Evolutionary conservation across 176 grass and related monocot species (phyloP), one percentile per base, ranked within the genome.

Genomic region (Echinochloa phyllopogon): DNA sequence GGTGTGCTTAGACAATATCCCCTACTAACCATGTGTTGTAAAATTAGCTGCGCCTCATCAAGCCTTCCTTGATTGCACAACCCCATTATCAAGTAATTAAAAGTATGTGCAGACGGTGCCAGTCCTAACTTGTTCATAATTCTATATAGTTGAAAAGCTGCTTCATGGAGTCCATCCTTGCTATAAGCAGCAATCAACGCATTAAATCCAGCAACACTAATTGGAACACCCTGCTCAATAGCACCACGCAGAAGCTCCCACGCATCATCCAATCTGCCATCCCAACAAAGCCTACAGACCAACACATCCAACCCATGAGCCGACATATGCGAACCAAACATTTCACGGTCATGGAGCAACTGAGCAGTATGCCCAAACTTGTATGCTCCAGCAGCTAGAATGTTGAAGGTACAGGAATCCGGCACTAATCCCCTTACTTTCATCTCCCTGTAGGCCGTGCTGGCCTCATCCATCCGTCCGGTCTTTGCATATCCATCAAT

Each of bases 331-430:
- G 78, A 85, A 84, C 21, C 82, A 75, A 86, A 81, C 36, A 90
- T 72, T 64, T 89, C 83, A 70, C 91, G 36, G 29, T 72, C 69
- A 62, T 80, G 48, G 11, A n/a, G 41, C 66, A 68, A 33, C 43
- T 58, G 42, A 63, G 60, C 64, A 89, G 83, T 17, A 48, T 81
- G 88, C 15, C 75, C 42, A 49, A 98, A 91, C 89, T 98, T 98
- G 74, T 76, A 66, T 53, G 84, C 69, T 60, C 88, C 90, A 13
- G 87, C 75, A 69, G 85, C 77, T 83, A 97, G 86, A 89, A 94
- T 97, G 86, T 97, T 94, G 64, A 94, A 93, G 17, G 95, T 98
- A 62, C 65, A 91, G 72, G 83, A 91, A 87, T 98, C 95, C 17
- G 95, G 95, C n/a, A 76, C 17, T 40, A 87, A 76, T 53, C 92